Base-by-base conservation (phyloP, 148 eudicot species). In the Rhododendron ovatum region DNA sequence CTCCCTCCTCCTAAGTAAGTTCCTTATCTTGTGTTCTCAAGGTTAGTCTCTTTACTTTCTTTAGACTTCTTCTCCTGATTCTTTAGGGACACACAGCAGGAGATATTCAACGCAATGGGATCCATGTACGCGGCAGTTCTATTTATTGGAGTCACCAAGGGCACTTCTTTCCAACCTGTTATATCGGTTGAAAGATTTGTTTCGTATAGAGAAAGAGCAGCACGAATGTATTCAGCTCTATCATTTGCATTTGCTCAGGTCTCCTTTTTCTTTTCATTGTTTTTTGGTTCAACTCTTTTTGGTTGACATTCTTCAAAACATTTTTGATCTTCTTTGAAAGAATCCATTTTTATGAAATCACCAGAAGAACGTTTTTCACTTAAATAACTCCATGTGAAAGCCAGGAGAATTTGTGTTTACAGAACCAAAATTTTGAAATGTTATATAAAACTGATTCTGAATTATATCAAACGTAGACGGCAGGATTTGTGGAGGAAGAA, bases 241-340 rank as follows among this genome's bases (percentile, higher is more conserved):
- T 96, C 99, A 78, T 97, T 95, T 85, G 99, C 98, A 88, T 93
- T 95, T 88, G 96, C 99, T 61, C 98, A 97, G 96, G 99, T 97
- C 15, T 63, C 84, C 78, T 65, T 80, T 74, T 57, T 78, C 24
- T 75, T 75, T 75, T 20, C 12, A 5, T 75, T 37, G 39, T 30
- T 11, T 67, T 30, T 11, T 67, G 14, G 39, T 30, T 71, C 7
- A 30, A 71, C 41, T 71, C 20, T n/a, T 71, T 71, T 13, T 33
- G 76, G 39, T 71, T 71, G 76, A 71, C 76, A 14, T 71, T 71
- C 39, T 33, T 71, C 41, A 33, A 15, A 33, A 33, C 39, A 13
- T 14, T 30, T 30, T 33, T 71, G 37, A 71, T 30, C 76, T 69
- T 11, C 30, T 67, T 67, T 67, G 33, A 67, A 13, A 30, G 20